Evolutionary conservation across 257 asterid species (phyloP).

Genomic region (Capsicum rhomboideum): DNA sequence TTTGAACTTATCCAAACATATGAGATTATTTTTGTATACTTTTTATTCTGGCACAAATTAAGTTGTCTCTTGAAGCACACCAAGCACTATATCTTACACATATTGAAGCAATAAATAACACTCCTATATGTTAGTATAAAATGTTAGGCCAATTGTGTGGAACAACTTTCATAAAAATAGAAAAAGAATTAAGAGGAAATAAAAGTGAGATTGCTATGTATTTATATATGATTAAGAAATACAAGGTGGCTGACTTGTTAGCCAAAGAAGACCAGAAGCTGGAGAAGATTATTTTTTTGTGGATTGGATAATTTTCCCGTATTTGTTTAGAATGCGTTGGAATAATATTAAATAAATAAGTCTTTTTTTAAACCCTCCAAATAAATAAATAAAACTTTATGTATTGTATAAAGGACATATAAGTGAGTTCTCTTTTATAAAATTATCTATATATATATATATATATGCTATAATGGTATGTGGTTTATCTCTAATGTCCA

Average conservation of each 20-base stretch:
- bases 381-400: no score
- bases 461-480: background rate
- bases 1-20: background rate
- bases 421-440: background rate
- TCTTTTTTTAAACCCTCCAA: no score
- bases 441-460: background rate
- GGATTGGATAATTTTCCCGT: no score
- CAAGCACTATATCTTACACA: background rate
- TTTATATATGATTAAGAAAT: background rate
- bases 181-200: background rate
- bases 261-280: no score
- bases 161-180: background rate
- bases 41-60: background rate
- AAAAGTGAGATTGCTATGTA: background rate
- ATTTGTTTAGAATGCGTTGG: no score
- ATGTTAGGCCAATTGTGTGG: background rate
- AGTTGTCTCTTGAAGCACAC: background rate
- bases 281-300: no score
- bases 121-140: background rate
- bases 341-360: no score
- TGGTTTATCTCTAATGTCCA: background rate
- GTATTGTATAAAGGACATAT: background rate
- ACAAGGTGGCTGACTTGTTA: no score
- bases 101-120: background rate
- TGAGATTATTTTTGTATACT: background rate